Percentiles rank a stretch among this genome's conserved stretches.
phyloP scores from a whole-genome alignment of 106 monocot species.

The Dioscorea dumetorum region DNA sequence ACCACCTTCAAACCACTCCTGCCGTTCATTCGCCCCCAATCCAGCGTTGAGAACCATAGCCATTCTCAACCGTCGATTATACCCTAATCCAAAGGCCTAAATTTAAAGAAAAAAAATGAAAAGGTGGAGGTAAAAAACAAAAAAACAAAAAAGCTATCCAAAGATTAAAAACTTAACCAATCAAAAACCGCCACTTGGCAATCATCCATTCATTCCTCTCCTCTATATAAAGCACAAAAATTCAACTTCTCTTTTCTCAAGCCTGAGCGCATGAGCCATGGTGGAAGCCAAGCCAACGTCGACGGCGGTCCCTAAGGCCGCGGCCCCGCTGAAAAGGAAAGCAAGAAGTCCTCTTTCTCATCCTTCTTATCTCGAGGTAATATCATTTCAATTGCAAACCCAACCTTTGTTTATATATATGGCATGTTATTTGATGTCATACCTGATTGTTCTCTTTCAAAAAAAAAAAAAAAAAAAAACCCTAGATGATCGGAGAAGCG shows the following conservation, averaged over 20 bases:
- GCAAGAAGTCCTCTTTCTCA: slow-evolving; percentile 34
- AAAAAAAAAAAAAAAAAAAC: too few relatives aligned
- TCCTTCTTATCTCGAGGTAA: slow-evolving; percentile 77
- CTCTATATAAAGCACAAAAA: slow-evolving; percentile 20
- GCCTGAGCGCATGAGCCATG: not conserved
- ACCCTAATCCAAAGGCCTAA: slow-evolving; percentile 32
- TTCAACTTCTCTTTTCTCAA: not conserved
- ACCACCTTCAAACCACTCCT: not conserved
- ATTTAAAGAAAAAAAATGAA: slow-evolving; percentile 13
- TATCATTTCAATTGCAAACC: too few relatives aligned
- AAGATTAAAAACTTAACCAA: slow-evolving; percentile 5
- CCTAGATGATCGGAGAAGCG: slow-evolving; percentile 77
- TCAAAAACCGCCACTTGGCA: slow-evolving; percentile 15
- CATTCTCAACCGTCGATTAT: slow-evolving; percentile 23
- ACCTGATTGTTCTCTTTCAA: not conserved
- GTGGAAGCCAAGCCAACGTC: not conserved
- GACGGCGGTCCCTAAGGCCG: slow-evolving; percentile 27
- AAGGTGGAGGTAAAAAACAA: too few relatives aligned
- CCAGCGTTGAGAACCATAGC: slow-evolving; percentile 1
- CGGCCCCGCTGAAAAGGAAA: slow-evolving; percentile 42
- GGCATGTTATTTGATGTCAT: not conserved
- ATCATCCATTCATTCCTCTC: not conserved
- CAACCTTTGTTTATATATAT: too few relatives aligned
- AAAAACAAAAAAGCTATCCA: slow-evolving; percentile 30
- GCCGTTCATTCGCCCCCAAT: not conserved